Conservation (phyloP, 148 eudicot species). For the Cornus suecica region DNA sequence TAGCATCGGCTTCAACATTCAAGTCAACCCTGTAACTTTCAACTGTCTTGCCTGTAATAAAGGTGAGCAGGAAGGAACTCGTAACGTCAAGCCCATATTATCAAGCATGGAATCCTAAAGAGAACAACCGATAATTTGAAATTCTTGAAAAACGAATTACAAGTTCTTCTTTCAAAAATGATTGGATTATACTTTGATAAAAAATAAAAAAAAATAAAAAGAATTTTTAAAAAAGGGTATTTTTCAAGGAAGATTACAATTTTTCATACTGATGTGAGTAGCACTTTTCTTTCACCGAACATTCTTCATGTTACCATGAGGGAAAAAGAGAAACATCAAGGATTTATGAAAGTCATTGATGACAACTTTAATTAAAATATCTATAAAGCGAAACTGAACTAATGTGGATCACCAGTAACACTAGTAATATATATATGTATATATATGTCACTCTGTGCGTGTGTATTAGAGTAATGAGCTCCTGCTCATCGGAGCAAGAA, state of each 20-base stretch:
- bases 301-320: background rate
- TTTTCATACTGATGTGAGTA: background rate
- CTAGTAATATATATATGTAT: too few species aligned
- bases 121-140: background rate
- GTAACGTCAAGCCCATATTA: background rate
- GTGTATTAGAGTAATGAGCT: too few species aligned
- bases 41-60: conserved; percentile 38
- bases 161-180: background rate
- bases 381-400: too few species aligned
- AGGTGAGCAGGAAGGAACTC: conserved; percentile 5
- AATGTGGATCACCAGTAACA: too few species aligned
- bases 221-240: too few species aligned
- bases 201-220: background rate
- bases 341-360: too few species aligned
- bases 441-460: too few species aligned
- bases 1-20: conserved; percentile 71
- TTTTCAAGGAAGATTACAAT: background rate
- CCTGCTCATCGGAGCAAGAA: too few species aligned
- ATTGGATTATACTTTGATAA: background rate
- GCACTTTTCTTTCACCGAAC: background rate
- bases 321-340: background rate
- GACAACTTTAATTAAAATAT: too few species aligned
- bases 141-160: background rate
- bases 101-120: background rate
- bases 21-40: conserved; percentile 69